phyloP scores from a whole-genome alignment of 139 green algal species.

The Chloropicon primus region DNA sequence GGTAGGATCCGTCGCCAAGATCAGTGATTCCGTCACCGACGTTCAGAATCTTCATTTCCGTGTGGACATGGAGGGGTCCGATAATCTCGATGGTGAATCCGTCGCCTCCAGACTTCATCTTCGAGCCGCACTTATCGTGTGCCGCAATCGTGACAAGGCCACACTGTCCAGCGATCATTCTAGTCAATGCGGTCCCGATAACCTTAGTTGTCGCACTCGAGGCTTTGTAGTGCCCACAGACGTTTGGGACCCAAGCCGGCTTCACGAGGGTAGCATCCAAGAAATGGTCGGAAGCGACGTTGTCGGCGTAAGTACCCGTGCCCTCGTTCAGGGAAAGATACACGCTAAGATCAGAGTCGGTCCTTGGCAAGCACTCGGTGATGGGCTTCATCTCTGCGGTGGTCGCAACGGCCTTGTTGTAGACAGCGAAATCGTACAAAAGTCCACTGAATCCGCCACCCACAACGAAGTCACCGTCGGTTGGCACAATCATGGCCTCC shows the following conservation, averaged over 20 bases:
- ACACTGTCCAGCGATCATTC: constrained; percentile 14
- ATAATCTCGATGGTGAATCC: constrained; percentile 8
- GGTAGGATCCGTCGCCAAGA: constrained; percentile 12
- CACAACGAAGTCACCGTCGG: background rate
- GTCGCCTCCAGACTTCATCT: constrained; percentile 12
- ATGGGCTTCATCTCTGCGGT: background rate
- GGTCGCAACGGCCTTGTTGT: background rate
- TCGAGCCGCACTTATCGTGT: constrained; percentile 7
- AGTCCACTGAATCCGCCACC: background rate
- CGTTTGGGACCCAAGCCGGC: background rate
- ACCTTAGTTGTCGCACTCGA: background rate
- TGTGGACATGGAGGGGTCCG: constrained; percentile 17
- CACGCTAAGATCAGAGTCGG: background rate
- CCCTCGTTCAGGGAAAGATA: constrained; percentile 14
- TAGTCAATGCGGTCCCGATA: background rate
- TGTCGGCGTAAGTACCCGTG: background rate
- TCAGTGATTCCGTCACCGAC: constrained; percentile 8
- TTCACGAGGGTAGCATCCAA: background rate
- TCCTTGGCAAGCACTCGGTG: background rate
- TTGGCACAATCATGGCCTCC: background rate
- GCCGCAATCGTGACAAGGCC: constrained; percentile 9
- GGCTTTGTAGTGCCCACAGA: background rate
- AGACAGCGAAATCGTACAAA: background rate
- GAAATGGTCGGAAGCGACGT: background rate
- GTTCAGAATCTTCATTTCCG: background rate